Percentiles rank a stretch among this genome's conserved stretches.
Conservation (phyloP, 169 alveolate species). For the Toxoplasma gondii region DNA sequence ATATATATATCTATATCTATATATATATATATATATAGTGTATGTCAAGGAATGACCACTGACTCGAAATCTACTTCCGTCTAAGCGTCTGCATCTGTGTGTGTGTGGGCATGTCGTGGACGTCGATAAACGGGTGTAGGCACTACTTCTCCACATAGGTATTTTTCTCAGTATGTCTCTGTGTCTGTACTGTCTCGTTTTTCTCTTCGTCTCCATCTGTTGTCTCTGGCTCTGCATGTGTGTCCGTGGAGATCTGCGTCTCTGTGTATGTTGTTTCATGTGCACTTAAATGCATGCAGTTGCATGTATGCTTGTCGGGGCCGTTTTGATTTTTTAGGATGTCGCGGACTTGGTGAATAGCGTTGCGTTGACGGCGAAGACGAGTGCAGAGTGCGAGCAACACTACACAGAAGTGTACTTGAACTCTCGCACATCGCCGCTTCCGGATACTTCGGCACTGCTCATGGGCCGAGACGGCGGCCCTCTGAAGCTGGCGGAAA, state of each 20-base stretch:
- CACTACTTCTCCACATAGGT: background rate
- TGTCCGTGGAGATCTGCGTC: no score
- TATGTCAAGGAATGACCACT: no score
- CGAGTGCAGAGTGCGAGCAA: constrained; percentile 75
- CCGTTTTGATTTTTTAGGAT: constrained; percentile 41
- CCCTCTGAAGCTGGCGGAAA: constrained; percentile 40
- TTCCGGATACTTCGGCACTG: constrained; percentile 63
- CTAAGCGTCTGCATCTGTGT: no score
- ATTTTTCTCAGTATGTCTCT: background rate
- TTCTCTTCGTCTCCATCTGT: background rate
- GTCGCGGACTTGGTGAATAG: constrained; percentile 66
- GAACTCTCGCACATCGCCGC: constrained; percentile 66
- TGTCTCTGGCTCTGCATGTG: no score
- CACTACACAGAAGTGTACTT: constrained; percentile 77
- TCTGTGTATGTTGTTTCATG: background rate
- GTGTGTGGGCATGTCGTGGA: no score
- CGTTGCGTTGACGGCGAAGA: constrained; percentile 72
- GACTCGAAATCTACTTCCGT: no score
- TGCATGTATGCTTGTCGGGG: background rate
- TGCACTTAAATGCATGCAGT: background rate
- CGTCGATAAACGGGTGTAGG: no score
- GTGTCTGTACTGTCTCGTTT: background rate
- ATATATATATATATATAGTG: no score
- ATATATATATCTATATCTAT: background rate
- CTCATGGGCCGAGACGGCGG: constrained; percentile 46